Evolutionary conservation across 2,329 filamentous ascomycete species (phyloP).

Genomic region (Venturia nashicola): DNA sequence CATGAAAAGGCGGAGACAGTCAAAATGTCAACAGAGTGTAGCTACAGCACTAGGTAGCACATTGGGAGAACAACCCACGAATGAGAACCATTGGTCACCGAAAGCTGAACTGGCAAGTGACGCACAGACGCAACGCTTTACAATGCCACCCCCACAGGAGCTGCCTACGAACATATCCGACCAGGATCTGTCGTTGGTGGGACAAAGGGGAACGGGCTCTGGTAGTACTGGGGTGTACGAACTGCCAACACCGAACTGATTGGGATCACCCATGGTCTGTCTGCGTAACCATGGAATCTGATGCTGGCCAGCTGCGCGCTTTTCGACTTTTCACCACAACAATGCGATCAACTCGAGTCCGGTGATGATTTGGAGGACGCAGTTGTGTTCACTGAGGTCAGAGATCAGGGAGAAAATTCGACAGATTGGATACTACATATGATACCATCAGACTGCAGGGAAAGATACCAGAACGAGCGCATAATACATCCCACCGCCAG

Average conservation of each 20-base stretch:
- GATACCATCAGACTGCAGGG: too few relatives aligned
- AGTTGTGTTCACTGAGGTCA: too few relatives aligned
- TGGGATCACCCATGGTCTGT: too few relatives aligned
- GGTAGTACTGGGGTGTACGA: not conserved
- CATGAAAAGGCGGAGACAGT: not conserved
- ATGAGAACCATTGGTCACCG: not conserved
- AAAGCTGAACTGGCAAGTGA: not conserved
- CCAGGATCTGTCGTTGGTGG: not conserved
- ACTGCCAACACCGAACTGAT: not conserved
- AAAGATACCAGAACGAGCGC: too few relatives aligned
- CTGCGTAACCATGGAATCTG: too few relatives aligned
- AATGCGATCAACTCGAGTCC: too few relatives aligned
- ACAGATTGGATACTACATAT: too few relatives aligned
- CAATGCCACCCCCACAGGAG: not conserved
- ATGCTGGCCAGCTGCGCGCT: too few relatives aligned
- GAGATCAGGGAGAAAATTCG: too few relatives aligned
- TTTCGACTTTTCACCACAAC: too few relatives aligned
- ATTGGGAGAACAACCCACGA: not conserved
- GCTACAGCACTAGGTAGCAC: not conserved
- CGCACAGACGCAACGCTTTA: not conserved
- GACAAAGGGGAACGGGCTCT: not conserved
- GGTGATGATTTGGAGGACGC: too few relatives aligned
- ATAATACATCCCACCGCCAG: too few relatives aligned
- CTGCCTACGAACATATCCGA: not conserved
- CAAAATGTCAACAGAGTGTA: not conserved